These are phyloP conservation scores for Clonostachys solani DNA, from an alignment of 2,329 filamentous ascomycete genomes.

Conservation along the genomic window DNA sequence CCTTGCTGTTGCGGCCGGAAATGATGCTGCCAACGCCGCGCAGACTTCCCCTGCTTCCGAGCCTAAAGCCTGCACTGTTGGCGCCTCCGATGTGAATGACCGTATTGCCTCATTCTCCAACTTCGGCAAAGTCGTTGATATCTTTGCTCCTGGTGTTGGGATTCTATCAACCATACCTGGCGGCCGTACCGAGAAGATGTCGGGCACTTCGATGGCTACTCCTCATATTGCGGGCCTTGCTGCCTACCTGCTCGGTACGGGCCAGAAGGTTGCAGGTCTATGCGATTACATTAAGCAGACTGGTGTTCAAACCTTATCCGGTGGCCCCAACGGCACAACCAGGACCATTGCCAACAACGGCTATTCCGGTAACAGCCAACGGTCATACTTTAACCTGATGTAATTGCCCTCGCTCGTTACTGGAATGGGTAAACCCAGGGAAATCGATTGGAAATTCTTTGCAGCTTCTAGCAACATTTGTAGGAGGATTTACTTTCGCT, in stretches of 20 bases:
- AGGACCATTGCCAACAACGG: constrained; percentile 17
- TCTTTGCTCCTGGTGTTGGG: constrained; percentile 44
- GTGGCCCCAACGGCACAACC: constrained; percentile 10
- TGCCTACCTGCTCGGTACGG: constrained; percentile 1
- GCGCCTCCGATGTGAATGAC: constrained; percentile 35
- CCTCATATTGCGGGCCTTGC: constrained; percentile 2
- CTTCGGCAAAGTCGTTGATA: constrained; percentile 42
- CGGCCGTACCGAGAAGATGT: constrained; percentile 22
- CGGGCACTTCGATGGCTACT: constrained; percentile 2
- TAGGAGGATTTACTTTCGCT: no score
- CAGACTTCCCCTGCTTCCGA: constrained; percentile 43
- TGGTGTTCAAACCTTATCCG: constrained; percentile 40
- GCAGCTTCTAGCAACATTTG: no score
- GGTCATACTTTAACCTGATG: no score
- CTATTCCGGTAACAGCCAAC: neutral
- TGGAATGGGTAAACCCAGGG: no score
- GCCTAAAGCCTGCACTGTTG: constrained; percentile 45
- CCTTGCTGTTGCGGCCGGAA: constrained; percentile 53
- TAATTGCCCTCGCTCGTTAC: no score
- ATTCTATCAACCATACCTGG: constrained; percentile 45
- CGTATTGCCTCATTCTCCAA: constrained; percentile 44
- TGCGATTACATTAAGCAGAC: constrained; percentile 63
- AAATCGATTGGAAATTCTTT: no score
- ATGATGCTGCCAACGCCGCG: constrained; percentile 37
- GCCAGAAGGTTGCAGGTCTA: constrained; percentile 38